Conservation (phyloP, 2,329 filamentous ascomycete genomes). For the Ascochyta koolunga region DNA sequence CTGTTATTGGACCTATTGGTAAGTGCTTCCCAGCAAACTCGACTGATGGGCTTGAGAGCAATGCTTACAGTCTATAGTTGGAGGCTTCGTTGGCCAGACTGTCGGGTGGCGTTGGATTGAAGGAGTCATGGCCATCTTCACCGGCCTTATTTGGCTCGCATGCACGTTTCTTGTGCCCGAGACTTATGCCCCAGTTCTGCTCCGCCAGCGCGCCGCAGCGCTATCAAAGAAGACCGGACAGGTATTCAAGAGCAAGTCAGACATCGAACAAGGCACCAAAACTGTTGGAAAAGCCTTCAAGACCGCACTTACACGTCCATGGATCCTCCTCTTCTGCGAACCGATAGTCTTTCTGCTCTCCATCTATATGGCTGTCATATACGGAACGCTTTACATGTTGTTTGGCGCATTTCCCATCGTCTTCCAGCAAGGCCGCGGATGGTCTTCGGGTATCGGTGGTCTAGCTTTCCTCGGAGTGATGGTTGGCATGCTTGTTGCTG, state of each 20-base stretch:
- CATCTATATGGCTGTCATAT: slow-evolving; percentile 40
- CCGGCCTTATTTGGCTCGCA: slow-evolving; percentile 46
- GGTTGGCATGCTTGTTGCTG: slow-evolving; percentile 23
- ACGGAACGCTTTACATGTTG: slow-evolving; percentile 55
- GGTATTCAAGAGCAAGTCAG: slow-evolving; percentile 56
- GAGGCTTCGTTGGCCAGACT: slow-evolving; percentile 19
- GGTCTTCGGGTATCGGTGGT: slow-evolving; percentile 48
- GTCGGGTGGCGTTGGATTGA: slow-evolving; percentile 37
- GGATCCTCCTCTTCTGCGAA: slow-evolving; percentile 27
- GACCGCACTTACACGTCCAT: slow-evolving; percentile 33
- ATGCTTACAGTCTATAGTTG: slow-evolving; percentile 43
- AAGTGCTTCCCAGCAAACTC: not conserved
- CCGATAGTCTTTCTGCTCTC: slow-evolving; percentile 29
- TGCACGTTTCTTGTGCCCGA: slow-evolving; percentile 56
- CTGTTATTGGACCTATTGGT: slow-evolving; percentile 53
- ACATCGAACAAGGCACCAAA: slow-evolving; percentile 9
- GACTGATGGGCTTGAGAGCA: not conserved
- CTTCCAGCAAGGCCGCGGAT: slow-evolving; percentile 41
- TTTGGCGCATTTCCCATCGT: slow-evolving; percentile 57
- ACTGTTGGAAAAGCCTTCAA: slow-evolving; percentile 1
- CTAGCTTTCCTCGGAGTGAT: slow-evolving; percentile 40
- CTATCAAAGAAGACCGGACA: slow-evolving; percentile 66
- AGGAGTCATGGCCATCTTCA: slow-evolving; percentile 62
- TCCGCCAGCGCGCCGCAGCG: slow-evolving; percentile 64
- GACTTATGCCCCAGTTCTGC: slow-evolving; percentile 65